Evolutionary conservation across 2,329 filamentous ascomycete genomes (phyloP).

Genomic region (Microsporum canis): DNA sequence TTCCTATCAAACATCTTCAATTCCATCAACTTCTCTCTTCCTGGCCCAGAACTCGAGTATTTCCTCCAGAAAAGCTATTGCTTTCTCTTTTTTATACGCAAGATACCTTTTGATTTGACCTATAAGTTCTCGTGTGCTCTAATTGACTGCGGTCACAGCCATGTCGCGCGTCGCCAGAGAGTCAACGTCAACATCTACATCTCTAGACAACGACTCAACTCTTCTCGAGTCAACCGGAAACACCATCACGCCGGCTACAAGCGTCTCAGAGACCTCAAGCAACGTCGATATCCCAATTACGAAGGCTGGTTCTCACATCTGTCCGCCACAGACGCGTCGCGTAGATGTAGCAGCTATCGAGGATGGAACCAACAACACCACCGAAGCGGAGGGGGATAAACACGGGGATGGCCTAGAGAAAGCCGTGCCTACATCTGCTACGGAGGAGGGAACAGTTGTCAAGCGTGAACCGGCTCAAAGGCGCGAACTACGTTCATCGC

Average conservation of each 20-base stretch:
- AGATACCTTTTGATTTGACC: not conserved
- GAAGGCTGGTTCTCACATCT: conserved; percentile 8
- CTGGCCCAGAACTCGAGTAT: not conserved
- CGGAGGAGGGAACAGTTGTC: not conserved
- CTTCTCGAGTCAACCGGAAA: conserved; percentile 23
- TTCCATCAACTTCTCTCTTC: not conserved
- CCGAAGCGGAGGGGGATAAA: not conserved
- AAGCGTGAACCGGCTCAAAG: not conserved
- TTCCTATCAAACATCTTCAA: not conserved
- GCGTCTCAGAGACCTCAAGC: conserved; percentile 33
- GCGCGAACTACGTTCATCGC: not conserved
- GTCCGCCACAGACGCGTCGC: conserved; percentile 27
- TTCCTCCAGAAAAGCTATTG: not conserved
- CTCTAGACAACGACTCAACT: conserved; percentile 7
- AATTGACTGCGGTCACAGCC: not conserved
- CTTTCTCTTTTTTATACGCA: not conserved
- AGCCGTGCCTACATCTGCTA: not conserved
- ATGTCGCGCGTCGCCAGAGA: conserved; percentile 8
- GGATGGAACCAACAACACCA: not conserved
- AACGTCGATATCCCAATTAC: conserved; percentile 24
- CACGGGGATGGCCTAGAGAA: not conserved
- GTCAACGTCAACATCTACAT: conserved; percentile 3
- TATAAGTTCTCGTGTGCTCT: not conserved
- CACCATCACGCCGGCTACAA: conserved; percentile 34
- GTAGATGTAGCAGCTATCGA: conserved; percentile 31